phyloP scores from a whole-genome alignment of 495 filamentous ascomycete species.

The Lineolata rhizophorae region DNA sequence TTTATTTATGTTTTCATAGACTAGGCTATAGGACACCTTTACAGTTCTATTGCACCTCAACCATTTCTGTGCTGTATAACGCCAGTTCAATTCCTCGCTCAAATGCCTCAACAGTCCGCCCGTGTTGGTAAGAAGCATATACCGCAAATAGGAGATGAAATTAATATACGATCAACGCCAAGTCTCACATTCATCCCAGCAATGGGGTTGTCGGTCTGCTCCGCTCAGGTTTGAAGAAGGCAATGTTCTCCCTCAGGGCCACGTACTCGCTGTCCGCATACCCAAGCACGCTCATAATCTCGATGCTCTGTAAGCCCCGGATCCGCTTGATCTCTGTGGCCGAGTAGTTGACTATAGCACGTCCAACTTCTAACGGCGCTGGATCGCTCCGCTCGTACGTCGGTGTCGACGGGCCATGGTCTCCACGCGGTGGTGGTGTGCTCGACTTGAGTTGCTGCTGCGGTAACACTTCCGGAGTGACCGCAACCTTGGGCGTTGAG shows the following conservation, averaged over 20 bases:
- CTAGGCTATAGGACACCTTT: no score
- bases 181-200: no score
- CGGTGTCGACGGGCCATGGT: not conserved
- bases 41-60: no score
- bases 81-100: no score
- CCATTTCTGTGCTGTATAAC: no score
- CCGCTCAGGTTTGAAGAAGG: slow-evolving; percentile 32
- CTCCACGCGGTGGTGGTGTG: slow-evolving; percentile 15
- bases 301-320: slow-evolving; percentile 58
- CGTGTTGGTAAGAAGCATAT: no score
- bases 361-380: slow-evolving; percentile 55
- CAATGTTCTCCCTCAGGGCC: slow-evolving; percentile 70
- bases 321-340: slow-evolving; percentile 61
- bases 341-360: slow-evolving; percentile 89
- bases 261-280: slow-evolving; percentile 94
- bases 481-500: slow-evolving; percentile 6
- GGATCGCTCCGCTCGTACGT: slow-evolving; percentile 15
- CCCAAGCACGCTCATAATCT: slow-evolving; percentile 58
- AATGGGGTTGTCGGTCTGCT: slow-evolving; percentile 17
- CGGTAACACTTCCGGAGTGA: no score
- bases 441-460: no score
- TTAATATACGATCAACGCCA: no score
- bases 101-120: no score
- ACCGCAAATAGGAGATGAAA: no score
- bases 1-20: no score